A percentile compares a stretch with the other conserved stretches of the same genome.
phyloP scores from a whole-genome alignment of 768 basidiomycete species.

The Phylloporus sp. region DNA sequence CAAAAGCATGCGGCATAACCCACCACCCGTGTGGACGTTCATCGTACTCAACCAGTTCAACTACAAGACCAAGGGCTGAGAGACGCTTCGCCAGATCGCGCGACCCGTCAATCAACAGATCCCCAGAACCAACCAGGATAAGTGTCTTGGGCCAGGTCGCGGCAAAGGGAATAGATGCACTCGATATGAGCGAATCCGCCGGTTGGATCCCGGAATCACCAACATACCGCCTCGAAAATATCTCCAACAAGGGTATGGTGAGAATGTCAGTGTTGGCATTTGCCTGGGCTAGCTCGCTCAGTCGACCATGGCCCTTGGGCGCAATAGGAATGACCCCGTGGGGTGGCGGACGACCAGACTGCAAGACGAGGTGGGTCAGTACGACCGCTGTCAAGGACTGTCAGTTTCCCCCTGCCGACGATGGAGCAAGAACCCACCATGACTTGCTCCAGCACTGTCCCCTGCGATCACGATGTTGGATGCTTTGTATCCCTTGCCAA shows the following conservation, averaged over 20 bases:
- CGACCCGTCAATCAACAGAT: constrained; percentile 10
- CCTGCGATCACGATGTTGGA: constrained; percentile 21
- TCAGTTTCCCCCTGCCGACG: neutral
- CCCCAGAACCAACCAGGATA: constrained; percentile 18
- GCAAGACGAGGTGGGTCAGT: constrained; percentile 36
- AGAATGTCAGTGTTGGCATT: constrained; percentile 1
- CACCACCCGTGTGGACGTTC: constrained; percentile 24
- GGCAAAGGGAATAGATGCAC: constrained; percentile 12
- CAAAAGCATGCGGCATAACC: constrained; percentile 12
- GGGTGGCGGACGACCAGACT: constrained; percentile 50
- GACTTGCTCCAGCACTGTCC: constrained; percentile 26
- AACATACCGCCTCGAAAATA: constrained; percentile 3
- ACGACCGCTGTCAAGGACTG: constrained; percentile 15
- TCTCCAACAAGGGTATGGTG: neutral
- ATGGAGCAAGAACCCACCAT: constrained; percentile 11
- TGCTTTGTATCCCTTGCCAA: constrained; percentile 19
- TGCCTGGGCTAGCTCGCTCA: constrained; percentile 1
- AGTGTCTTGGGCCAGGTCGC: constrained; percentile 22
- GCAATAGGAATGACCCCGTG: constrained; percentile 55
- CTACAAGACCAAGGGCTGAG: neutral
- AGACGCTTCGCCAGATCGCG: constrained; percentile 11
- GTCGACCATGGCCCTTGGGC: constrained; percentile 27
- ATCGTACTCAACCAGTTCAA: constrained; percentile 25
- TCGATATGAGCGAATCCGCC: constrained; percentile 19
- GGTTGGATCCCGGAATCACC: constrained; percentile 2